These are phyloP conservation scores for Exophiala phaeomuriformis DNA, from an alignment of 2,329 filamentous ascomycete genomes.

Conservation along the genomic window DNA sequence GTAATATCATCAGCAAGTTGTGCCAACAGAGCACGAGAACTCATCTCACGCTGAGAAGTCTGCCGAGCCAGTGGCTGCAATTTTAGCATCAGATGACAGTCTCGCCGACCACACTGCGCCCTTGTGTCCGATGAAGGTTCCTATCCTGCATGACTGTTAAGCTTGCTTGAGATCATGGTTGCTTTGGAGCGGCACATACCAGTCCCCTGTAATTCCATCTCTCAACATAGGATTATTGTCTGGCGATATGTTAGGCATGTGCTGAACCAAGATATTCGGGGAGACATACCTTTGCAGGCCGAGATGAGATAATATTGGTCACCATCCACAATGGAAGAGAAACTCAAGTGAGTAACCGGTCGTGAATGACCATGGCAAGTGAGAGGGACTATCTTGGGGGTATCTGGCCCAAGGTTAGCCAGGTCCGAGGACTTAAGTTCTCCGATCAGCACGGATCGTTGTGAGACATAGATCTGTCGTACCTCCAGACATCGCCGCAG, in stretches of 20 bases:
- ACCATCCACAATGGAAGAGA: constrained; percentile 74
- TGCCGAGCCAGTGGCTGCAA: constrained; percentile 87
- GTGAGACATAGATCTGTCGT: not conserved
- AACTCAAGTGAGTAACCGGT: constrained; percentile 83
- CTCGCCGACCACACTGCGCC: constrained; percentile 95
- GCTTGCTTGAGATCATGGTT: not conserved
- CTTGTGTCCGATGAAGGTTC: constrained; percentile 96
- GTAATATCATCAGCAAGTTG: constrained; percentile 5
- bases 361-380: constrained; percentile 93
- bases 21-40: not conserved
- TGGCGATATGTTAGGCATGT: constrained; percentile 34
- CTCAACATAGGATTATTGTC: constrained; percentile 98
- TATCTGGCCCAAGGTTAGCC: constrained; percentile 29
- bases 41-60: constrained; percentile 80
- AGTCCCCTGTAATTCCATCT: constrained; percentile 90
- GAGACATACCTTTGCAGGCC: constrained; percentile 67
- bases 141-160: constrained; percentile 54
- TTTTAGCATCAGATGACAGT: constrained; percentile 76
- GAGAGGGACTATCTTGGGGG: constrained; percentile 66
- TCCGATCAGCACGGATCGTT: too few relatives aligned
- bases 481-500: constrained; percentile 3
- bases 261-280: not conserved
- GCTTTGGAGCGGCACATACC: constrained; percentile 43
- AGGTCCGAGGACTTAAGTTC: too few relatives aligned
- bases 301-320: constrained; percentile 88